Evolutionary conservation across 1,284 basidiomycete species (phyloP).

Genomic region (Clitocybe nebularis): DNA sequence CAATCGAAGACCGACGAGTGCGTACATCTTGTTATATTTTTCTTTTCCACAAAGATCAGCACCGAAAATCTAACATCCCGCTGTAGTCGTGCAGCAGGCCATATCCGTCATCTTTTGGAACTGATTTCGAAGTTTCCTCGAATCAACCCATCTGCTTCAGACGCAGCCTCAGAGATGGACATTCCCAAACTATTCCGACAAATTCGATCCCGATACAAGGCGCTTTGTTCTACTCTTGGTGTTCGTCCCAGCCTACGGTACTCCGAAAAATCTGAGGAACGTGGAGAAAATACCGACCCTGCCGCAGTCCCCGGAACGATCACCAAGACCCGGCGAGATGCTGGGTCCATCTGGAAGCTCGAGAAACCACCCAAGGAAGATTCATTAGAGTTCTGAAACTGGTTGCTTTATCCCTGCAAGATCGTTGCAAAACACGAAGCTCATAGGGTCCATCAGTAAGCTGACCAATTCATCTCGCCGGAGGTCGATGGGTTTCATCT

Average conservation of each 20-base stretch:
- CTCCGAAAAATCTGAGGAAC: slow-evolving; percentile 20
- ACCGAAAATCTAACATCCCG: too few species aligned
- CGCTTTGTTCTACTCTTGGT: slow-evolving; percentile 81
- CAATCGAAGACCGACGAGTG: slow-evolving; percentile 47
- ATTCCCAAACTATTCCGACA: slow-evolving; percentile 74
- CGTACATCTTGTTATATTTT: too few species aligned
- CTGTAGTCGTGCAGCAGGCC: slow-evolving; percentile 57
- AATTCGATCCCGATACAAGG: slow-evolving; percentile 86
- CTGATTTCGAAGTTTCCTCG: slow-evolving; percentile 77
- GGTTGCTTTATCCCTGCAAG: not conserved
- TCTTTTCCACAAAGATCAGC: too few species aligned
- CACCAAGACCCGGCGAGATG: not conserved
- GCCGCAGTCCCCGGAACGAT: not conserved
- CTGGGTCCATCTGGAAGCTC: not conserved
- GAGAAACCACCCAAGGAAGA: not conserved
- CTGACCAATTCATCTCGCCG: too few species aligned
- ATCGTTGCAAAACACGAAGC: not conserved
- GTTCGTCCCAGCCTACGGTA: slow-evolving; percentile 60
- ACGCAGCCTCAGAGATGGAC: slow-evolving; percentile 54
- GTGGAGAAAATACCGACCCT: slow-evolving; percentile 13
- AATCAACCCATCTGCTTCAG: slow-evolving; percentile 57
- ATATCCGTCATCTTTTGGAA: slow-evolving; percentile 65
- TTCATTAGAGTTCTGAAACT: slow-evolving; percentile 4
- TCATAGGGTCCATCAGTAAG: too few species aligned
- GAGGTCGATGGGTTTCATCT: too few species aligned